Conservation (phyloP, 2,329 filamentous ascomycete species). For the Lasiodiplodia hormozganensis region DNA sequence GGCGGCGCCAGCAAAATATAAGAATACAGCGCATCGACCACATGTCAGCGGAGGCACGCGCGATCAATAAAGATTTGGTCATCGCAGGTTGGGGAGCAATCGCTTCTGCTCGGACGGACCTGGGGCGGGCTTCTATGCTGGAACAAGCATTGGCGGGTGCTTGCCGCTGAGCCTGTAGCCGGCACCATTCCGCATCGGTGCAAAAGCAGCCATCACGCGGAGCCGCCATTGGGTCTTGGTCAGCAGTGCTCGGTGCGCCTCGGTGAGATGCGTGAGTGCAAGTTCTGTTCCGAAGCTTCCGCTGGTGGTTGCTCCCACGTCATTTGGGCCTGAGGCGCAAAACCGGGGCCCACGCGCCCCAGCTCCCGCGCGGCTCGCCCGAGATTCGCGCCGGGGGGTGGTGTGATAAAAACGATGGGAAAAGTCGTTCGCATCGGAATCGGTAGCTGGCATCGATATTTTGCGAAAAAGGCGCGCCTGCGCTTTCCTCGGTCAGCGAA, state of each 20-base stretch:
- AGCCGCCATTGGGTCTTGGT: slow-evolving; percentile 2
- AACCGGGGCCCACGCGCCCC: neutral
- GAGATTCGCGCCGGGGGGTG: slow-evolving; percentile 14
- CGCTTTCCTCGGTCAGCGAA: neutral
- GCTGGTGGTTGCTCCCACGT: neutral
- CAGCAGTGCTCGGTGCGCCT: slow-evolving; percentile 4
- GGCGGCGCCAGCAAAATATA: neutral
- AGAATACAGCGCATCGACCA: neutral
- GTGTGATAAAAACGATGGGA: neutral
- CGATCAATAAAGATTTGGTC: slow-evolving; percentile 21
- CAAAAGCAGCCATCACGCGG: neutral
- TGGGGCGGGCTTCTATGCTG: neutral
- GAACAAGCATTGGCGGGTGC: slow-evolving; percentile 25
- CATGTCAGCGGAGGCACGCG: neutral
- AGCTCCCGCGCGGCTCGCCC: neutral
- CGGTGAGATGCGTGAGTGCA: neutral
- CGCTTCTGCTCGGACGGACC: neutral
- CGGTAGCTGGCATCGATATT: slow-evolving; percentile 5
- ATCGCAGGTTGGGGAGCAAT: neutral
- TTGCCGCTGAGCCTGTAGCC: slow-evolving; percentile 22
- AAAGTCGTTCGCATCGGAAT: neutral
- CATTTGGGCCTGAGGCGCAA: slow-evolving; percentile 1
- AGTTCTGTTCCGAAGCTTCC: slow-evolving; percentile 4
- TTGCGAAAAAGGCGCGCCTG: slow-evolving; percentile 9
- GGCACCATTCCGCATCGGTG: slow-evolving; percentile 5